Conservation (phyloP, 2,329 filamentous ascomycete genomes). For the Metarhizium guizhouense region DNA sequence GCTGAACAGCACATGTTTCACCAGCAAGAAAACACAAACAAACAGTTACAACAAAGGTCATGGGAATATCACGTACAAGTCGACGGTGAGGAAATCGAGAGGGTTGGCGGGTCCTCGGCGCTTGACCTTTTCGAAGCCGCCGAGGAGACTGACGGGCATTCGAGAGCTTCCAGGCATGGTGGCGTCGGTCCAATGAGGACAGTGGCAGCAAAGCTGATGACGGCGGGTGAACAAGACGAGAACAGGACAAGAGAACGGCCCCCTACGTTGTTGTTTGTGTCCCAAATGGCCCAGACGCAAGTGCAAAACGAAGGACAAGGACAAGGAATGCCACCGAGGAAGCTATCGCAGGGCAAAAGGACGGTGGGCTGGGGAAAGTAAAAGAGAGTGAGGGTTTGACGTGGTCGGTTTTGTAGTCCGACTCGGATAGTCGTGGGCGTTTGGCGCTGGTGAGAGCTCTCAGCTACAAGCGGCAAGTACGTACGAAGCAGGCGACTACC, state of each 20-base stretch:
- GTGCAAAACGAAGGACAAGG: neutral
- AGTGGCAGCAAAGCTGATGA: slow-evolving; percentile 1
- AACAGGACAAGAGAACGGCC: neutral
- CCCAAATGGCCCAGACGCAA: neutral
- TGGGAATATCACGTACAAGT: slow-evolving; percentile 46
- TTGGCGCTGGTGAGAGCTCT: neutral
- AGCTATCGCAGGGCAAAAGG: neutral
- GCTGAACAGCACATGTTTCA: neutral
- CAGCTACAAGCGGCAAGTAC: too few relatives aligned
- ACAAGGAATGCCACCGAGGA: neutral
- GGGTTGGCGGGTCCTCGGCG: slow-evolving; percentile 42
- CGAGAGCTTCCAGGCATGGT: slow-evolving; percentile 58
- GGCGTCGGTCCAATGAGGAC: neutral
- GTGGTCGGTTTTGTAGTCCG: slow-evolving; percentile 5
- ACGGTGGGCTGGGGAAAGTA: neutral
- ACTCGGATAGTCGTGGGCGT: neutral
- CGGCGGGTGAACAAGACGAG: neutral
- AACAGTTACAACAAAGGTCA: neutral
- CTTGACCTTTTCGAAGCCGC: slow-evolving; percentile 54
- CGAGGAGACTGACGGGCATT: slow-evolving; percentile 62
- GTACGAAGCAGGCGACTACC: too few relatives aligned
- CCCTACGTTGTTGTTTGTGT: neutral
- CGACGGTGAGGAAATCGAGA: slow-evolving; percentile 55
- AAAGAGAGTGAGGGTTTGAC: neutral
- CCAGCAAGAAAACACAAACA: neutral